Percentiles rank a stretch among this genome's conserved stretches.
These are phyloP conservation scores for Ceratobasidium sp. DNA, from an alignment of 1,284 basidiomycete genomes.

Conservation along the genomic window DNA sequence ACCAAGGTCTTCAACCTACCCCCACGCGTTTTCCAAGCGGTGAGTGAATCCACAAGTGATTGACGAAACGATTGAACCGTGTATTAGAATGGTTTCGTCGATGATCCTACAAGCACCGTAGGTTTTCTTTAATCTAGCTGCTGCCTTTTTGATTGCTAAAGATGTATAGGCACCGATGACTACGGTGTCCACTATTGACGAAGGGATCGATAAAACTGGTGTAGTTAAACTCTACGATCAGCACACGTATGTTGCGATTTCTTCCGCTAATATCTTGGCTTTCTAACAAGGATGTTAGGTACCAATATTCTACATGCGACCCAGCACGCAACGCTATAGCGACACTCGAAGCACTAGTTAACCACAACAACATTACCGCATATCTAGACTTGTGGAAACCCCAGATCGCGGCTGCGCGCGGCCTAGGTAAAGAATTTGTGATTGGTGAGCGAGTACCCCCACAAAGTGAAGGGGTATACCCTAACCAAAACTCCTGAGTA, in stretches of 20 bases:
- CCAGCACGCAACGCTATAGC: conserved; percentile 58
- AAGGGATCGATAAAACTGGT: conserved; percentile 56
- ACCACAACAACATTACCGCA: conserved; percentile 59
- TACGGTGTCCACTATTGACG: conserved; percentile 56
- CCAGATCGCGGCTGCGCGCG: conserved; percentile 58
- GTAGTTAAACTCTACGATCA: conserved; percentile 58
- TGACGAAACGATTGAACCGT: not conserved
- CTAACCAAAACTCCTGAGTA: not conserved
- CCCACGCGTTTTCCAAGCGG: conserved; percentile 57
- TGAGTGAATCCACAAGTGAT: conserved; percentile 25
- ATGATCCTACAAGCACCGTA: conserved; percentile 55
- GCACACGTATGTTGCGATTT: conserved; percentile 54
- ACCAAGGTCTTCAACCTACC: conserved; percentile 55
- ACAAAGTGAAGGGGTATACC: not conserved
- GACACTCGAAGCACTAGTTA: conserved; percentile 57
- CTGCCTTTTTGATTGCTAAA: not conserved
- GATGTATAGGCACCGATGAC: conserved; percentile 55
- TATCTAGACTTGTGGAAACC: conserved; percentile 61
- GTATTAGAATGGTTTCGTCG: conserved; percentile 52
- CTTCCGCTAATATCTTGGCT: not conserved
- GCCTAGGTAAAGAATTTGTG: conserved; percentile 57
- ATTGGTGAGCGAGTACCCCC: conserved; percentile 52
- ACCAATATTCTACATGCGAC: conserved; percentile 62
- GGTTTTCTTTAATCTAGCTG: not conserved
- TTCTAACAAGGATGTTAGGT: conserved; percentile 51